Conservation (phyloP, 805 yeast species). For the Metschnikowia borealis region DNA sequence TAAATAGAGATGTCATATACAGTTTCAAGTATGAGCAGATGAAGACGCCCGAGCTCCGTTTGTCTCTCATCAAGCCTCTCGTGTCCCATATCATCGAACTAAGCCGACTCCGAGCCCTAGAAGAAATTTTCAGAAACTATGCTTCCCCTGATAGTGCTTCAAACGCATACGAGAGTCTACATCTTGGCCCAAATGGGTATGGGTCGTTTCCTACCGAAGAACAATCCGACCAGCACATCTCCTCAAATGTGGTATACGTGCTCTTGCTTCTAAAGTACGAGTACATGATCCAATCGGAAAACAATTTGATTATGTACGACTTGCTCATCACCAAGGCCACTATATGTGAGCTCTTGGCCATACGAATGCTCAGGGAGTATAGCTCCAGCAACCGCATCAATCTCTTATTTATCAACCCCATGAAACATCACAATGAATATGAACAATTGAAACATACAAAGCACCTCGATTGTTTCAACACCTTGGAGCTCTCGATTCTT, state of each 20-base stretch:
- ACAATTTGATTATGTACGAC: slow-evolving; percentile 35
- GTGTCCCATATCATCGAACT: slow-evolving; percentile 35
- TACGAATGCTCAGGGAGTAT: slow-evolving; percentile 46
- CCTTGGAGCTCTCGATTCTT: slow-evolving; percentile 49
- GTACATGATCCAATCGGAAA: slow-evolving; percentile 36
- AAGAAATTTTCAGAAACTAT: slow-evolving; percentile 26
- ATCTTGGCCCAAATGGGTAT: slow-evolving; percentile 18
- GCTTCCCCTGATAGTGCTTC: slow-evolving; percentile 5
- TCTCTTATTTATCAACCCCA: slow-evolving; percentile 44
- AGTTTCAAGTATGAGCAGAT: slow-evolving; percentile 50
- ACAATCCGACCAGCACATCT: slow-evolving; percentile 18
- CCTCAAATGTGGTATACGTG: slow-evolving; percentile 27
- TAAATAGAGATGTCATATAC: slow-evolving; percentile 40
- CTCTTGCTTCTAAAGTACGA: slow-evolving; percentile 35
- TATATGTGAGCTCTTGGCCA: slow-evolving; percentile 51
- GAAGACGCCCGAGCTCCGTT: slow-evolving; percentile 47
- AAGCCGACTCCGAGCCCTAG: slow-evolving; percentile 34
- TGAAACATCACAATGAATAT: slow-evolving; percentile 24
- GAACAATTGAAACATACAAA: slow-evolving; percentile 17
- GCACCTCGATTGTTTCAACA: slow-evolving; percentile 32
- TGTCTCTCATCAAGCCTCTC: slow-evolving; percentile 46
- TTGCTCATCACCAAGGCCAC: slow-evolving; percentile 43
- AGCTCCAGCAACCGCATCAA: slow-evolving; percentile 41
- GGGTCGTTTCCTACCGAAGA: slow-evolving; percentile 7
- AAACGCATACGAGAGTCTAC: slow-evolving; percentile 15